Evolutionary conservation across 2,329 filamentous ascomycete species (phyloP).

Genomic region (Ramularia endophylla): DNA sequence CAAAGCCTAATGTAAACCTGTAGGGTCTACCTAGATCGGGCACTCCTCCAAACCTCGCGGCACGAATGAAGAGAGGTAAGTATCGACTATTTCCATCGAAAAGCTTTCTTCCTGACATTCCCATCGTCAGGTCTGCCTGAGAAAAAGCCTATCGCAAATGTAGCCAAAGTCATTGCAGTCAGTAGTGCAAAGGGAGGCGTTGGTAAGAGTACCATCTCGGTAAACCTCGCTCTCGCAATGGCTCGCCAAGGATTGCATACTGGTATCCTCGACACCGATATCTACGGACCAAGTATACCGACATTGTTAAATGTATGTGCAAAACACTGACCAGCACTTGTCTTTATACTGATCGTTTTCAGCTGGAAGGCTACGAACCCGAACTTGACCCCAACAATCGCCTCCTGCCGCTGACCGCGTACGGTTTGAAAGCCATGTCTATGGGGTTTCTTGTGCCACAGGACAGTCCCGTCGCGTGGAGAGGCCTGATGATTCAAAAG

Average conservation of each 20-base stretch:
- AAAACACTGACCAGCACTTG: neutral
- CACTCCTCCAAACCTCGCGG: constrained; percentile 57
- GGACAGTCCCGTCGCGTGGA: constrained; percentile 82
- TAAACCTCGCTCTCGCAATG: constrained; percentile 86
- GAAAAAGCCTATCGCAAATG: constrained; percentile 72
- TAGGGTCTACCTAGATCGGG: constrained; percentile 80
- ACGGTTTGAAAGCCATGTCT: constrained; percentile 96
- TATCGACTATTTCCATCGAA: neutral
- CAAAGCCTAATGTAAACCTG: neutral
- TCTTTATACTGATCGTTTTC: neutral
- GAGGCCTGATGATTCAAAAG: constrained; percentile 96
- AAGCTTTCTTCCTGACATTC: neutral
- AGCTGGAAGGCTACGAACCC: constrained; percentile 30
- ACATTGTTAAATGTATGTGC: constrained; percentile 72
- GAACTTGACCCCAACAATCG: constrained; percentile 53
- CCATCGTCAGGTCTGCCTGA: constrained; percentile 59
- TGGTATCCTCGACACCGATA: constrained; percentile 90
- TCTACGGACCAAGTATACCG: constrained; percentile 93
- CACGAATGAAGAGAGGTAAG: constrained; percentile 61
- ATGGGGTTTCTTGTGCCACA: constrained; percentile 90
- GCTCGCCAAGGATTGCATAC: constrained; percentile 73
- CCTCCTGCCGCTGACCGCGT: constrained; percentile 82
- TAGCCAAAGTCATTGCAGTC: constrained; percentile 90
- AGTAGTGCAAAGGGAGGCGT: constrained; percentile 98
- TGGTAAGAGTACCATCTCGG: constrained; percentile 89